Evolutionary conservation across 2,329 filamentous ascomycete genomes (phyloP).

Genomic region (Fusarium euwallaceae): DNA sequence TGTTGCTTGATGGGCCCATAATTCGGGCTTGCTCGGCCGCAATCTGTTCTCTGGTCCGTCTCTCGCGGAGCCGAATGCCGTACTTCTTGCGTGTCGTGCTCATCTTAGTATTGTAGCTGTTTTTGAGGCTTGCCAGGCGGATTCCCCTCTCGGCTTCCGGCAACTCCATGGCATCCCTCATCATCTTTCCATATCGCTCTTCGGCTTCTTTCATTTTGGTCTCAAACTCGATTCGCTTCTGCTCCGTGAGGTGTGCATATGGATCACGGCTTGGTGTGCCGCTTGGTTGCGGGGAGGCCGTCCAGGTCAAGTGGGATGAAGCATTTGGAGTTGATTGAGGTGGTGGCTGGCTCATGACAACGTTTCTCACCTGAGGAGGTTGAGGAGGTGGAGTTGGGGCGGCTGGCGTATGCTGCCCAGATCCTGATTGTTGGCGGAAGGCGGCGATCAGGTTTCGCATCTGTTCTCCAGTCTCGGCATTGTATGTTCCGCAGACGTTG

Average conservation of each 20-base stretch:
- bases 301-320: slow-evolving; percentile 10
- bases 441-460: slow-evolving; percentile 27
- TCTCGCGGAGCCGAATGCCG: slow-evolving; percentile 66
- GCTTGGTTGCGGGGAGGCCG: slow-evolving; percentile 3
- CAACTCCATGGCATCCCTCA: slow-evolving; percentile 58
- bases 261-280: slow-evolving; percentile 51
- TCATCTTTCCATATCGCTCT: slow-evolving; percentile 55
- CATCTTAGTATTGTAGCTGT: slow-evolving; percentile 68
- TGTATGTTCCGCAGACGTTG: slow-evolving; percentile 61
- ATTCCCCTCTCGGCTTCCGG: slow-evolving; percentile 51
- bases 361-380: not conserved
- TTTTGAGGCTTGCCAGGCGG: slow-evolving; percentile 60
- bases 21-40: slow-evolving; percentile 58
- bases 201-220: slow-evolving; percentile 49
- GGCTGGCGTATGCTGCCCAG: not conserved
- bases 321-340: not conserved
- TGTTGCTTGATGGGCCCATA: slow-evolving; percentile 33
- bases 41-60: slow-evolving; percentile 62
- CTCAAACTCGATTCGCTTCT: slow-evolving; percentile 45
- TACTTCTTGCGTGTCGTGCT: slow-evolving; percentile 70
- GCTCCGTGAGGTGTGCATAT: slow-evolving; percentile 59
- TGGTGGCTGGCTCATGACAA: not conserved
- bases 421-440: slow-evolving; percentile 8
- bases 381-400: not conserved
- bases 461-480: slow-evolving; percentile 23